Conservation (phyloP, 192 early-diverging fungal species). For the Umbelopsis ramanniana region DNA sequence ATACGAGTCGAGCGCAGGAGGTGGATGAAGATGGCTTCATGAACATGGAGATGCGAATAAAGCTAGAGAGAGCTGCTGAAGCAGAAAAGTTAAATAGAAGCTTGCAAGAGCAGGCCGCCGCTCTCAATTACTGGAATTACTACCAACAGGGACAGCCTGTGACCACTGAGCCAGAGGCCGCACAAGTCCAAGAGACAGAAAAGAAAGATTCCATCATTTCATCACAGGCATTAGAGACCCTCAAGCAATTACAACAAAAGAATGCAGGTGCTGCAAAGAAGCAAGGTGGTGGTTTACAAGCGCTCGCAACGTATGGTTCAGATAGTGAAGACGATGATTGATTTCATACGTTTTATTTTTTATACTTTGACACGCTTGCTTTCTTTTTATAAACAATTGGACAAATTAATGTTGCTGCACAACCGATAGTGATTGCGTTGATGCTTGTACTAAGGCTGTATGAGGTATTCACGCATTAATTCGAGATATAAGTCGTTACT, state of each 20-base stretch:
- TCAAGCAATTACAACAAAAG: background rate
- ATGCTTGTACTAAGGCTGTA: too few species aligned
- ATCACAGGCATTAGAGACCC: background rate
- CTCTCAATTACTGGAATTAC: conserved; percentile 9
- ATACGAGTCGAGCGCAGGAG: conserved; percentile 18
- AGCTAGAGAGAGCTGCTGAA: conserved; percentile 30
- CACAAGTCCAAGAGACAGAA: background rate
- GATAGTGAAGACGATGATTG: conserved; percentile 12
- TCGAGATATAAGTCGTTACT: too few species aligned
- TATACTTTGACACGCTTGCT: background rate
- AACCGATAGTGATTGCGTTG: too few species aligned
- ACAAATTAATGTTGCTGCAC: too few species aligned
- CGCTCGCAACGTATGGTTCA: conserved; percentile 8
- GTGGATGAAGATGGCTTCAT: conserved; percentile 34
- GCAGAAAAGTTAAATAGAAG: background rate
- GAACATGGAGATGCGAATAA: conserved; percentile 31
- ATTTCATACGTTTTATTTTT: background rate
- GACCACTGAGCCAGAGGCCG: background rate
- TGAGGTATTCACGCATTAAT: too few species aligned
- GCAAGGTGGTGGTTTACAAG: background rate
- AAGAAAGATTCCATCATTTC: conserved; percentile 8
- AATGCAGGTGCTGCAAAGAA: background rate
- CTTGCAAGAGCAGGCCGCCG: conserved; percentile 11
- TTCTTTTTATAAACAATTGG: too few species aligned
- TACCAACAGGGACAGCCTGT: background rate